Percentiles rank a stretch among this genome's conserved stretches.
phyloP scores from a whole-genome alignment of 1,284 basidiomycete species.

The Sporisorium sorghi region DNA sequence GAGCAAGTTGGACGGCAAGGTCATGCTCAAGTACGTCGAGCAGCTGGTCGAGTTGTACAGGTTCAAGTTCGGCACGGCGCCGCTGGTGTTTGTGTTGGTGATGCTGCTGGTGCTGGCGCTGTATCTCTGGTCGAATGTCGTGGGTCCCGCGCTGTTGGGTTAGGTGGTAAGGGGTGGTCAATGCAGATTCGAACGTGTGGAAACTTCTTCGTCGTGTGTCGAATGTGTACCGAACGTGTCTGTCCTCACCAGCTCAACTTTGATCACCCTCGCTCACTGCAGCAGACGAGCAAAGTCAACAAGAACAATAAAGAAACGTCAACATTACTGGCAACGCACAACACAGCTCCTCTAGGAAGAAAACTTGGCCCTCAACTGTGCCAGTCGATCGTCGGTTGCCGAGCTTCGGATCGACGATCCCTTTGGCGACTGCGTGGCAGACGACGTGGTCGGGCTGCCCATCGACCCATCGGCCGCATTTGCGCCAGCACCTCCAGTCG shows the following conservation, averaged over 20 bases:
- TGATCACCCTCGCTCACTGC: too few relatives aligned
- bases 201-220: not conserved
- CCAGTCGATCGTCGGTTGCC: slow-evolving; percentile 59
- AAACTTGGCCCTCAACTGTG: slow-evolving; percentile 63
- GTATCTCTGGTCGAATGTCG: slow-evolving; percentile 31
- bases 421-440: slow-evolving; percentile 28
- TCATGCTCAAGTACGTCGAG: slow-evolving; percentile 53
- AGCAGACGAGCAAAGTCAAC: not conserved
- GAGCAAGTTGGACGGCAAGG: slow-evolving; percentile 47
- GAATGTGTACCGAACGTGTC: too few relatives aligned
- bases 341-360: slow-evolving; percentile 18
- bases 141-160: slow-evolving; percentile 20
- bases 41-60: slow-evolving; percentile 46
- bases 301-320: not conserved
- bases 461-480: slow-evolving; percentile 15
- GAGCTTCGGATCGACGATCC: slow-evolving; percentile 20
- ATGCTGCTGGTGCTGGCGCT: slow-evolving; percentile 23
- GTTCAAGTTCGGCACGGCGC: slow-evolving; percentile 37
- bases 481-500: slow-evolving; percentile 1
- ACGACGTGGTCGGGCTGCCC: slow-evolving; percentile 35
- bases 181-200: not conserved
- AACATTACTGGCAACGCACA: not conserved
- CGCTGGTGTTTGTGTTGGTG: slow-evolving; percentile 24
- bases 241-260: too few relatives aligned
- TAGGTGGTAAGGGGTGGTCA: not conserved